A percentile compares a stretch with the other conserved stretches of the same genome.
Evolutionary conservation across 2,329 filamentous ascomycete species (phyloP).

Genomic region (Aphanoascus verrucosus): DNA sequence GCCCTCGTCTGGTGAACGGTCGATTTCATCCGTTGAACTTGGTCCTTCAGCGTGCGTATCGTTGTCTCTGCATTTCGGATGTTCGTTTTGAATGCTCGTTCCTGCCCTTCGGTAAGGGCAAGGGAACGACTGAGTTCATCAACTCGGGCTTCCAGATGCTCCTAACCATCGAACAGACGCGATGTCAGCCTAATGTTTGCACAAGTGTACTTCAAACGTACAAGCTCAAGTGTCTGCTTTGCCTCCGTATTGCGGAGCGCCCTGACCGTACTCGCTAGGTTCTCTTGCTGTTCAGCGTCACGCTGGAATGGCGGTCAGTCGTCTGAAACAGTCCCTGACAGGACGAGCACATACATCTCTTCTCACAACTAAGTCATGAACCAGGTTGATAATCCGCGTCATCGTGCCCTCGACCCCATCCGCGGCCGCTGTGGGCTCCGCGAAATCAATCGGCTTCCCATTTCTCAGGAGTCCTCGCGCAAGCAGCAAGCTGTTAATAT

Average conservation of each 20-base stretch:
- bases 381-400: slow-evolving; percentile 77
- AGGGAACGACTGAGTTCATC: slow-evolving; percentile 48
- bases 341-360: slow-evolving; percentile 58
- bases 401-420: slow-evolving; percentile 56
- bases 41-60: slow-evolving; percentile 69
- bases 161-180: slow-evolving; percentile 23
- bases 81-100: slow-evolving; percentile 58
- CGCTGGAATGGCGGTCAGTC: slow-evolving; percentile 44
- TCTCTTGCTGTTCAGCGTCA: slow-evolving; percentile 80
- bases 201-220: slow-evolving; percentile 29
- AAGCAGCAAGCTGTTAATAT: slow-evolving; percentile 56
- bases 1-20: slow-evolving; percentile 72
- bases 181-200: slow-evolving; percentile 5
- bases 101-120: slow-evolving; percentile 55
- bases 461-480: slow-evolving; percentile 52
- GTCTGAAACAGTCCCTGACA: neutral
- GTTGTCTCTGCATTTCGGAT: slow-evolving; percentile 63
- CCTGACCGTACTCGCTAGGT: slow-evolving; percentile 66
- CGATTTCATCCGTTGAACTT: slow-evolving; percentile 66
- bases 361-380: slow-evolving; percentile 84
- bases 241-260: slow-evolving; percentile 63
- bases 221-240: slow-evolving; percentile 59
- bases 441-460: slow-evolving; percentile 62
- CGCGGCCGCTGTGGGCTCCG: slow-evolving; percentile 54
- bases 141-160: slow-evolving; percentile 45